Evolutionary conservation across 1,139 yeast genomes (phyloP), one percentile per base, ranked within the genome.

Genomic region (Casaregolazyma suthepensis): DNA sequence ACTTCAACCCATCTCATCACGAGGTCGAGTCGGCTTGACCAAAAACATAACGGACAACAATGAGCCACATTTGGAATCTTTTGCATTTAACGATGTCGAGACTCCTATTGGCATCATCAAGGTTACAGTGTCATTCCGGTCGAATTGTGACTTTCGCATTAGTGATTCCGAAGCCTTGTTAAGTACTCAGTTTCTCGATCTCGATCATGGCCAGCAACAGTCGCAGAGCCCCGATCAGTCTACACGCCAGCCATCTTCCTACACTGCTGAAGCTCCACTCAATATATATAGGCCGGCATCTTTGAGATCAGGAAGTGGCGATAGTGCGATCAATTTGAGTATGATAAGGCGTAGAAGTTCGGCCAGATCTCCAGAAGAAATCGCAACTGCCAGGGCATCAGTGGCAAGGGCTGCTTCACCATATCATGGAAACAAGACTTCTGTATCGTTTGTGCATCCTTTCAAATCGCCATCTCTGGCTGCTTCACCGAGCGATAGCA

Each of bases 1-100:
- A 0, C 78, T 83, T 19, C 81, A 81, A 57, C 85, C 94, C 0
- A 87, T 90, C 43, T 75, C 83, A 23, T 85, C 95, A 2, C 85
- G 83, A 63, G 96, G 96, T 1, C 72, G 97, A 58, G 80, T 89
- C 23, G 97, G 97, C 0, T 75, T 91, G 53, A 83, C 91, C 55
- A 86, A 85, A 64, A 74, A 85, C 1, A 77, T 89, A 1, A 75
- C 80, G 5, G 68, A 66, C 38, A 58, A 81, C 70, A 56, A 75
- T 66, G 59, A 77, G 63, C 65, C 72, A 10, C 90, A 85, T 63
- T 68, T 84, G 57, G 76, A 76, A 22, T 85, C 82, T 52, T 80
- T 80, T 63, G 76, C 76, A 54, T 80, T 93, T 55, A 77, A 79
- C 10, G 87, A 94, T 0, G 80, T 93, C 1, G 76, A 78, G 54